phyloP scores from a whole-genome alignment of 1,284 basidiomycete species.

The Leccinum laetum region DNA sequence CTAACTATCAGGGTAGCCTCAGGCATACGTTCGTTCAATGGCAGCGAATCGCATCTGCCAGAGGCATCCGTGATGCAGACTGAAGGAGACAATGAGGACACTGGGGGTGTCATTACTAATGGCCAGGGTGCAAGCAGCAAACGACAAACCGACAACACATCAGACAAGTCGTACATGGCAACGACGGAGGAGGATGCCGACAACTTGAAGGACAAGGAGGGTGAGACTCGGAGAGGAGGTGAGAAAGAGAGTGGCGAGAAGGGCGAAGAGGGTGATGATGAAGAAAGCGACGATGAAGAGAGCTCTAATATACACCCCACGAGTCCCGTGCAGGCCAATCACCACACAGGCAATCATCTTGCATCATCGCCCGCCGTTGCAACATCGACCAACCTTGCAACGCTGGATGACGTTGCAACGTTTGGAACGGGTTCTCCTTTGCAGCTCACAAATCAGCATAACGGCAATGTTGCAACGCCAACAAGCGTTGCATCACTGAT shows the following conservation, averaged over 20 bases:
- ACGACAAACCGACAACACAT: background rate
- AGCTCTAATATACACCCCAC: background rate
- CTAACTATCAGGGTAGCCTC: background rate
- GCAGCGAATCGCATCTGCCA: background rate
- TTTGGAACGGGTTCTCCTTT: background rate
- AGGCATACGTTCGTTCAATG: background rate
- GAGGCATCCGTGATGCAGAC: background rate
- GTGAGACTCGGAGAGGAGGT: background rate
- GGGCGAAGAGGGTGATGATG: background rate
- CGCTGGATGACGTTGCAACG: background rate
- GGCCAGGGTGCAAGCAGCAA: background rate
- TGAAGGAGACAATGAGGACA: background rate
- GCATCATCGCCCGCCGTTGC: background rate
- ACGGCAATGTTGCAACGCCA: background rate
- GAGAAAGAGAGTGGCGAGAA: background rate
- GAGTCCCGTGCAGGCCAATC: background rate
- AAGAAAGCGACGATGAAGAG: background rate
- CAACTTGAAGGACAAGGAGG: background rate
- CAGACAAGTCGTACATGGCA: background rate
- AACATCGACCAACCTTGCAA: background rate
- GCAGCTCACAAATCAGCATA: background rate
- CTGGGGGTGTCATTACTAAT: background rate
- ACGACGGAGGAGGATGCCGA: background rate
- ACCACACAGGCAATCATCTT: background rate
- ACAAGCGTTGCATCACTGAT: background rate